These are phyloP conservation scores for Colletotrichum sp. DNA, from an alignment of 2,329 filamentous ascomycete species.

Conservation along the genomic window DNA sequence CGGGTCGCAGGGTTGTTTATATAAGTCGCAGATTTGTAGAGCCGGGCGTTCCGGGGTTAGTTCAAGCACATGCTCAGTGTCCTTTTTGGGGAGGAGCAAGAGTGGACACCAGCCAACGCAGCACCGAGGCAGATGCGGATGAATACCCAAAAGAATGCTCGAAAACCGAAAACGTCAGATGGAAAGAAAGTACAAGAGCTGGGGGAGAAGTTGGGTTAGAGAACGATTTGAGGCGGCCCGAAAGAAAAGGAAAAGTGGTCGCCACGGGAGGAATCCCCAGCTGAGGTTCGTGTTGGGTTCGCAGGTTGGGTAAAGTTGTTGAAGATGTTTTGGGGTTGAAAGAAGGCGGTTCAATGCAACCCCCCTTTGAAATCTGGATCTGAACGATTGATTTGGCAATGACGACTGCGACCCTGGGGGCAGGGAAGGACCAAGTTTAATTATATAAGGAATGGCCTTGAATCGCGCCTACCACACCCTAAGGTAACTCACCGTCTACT, in stretches of 20 bases:
- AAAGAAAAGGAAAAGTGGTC: neutral
- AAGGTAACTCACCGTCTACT: neutral
- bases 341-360: neutral
- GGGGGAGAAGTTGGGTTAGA: neutral
- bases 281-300: neutral
- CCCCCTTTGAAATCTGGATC: neutral
- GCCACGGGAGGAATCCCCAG: neutral
- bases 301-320: neutral
- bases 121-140: conserved; percentile 12
- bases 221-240: neutral
- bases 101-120: conserved; percentile 15
- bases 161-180: neutral
- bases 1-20: neutral
- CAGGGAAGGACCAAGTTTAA: conserved; percentile 7
- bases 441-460: neutral
- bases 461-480: neutral
- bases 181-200: neutral
- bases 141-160: neutral
- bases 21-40: neutral
- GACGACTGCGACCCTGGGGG: neutral
- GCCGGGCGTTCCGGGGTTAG: conserved; percentile 17
- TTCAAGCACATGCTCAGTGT: conserved; percentile 19
- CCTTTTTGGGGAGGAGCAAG: conserved; percentile 9
- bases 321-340: neutral
- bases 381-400: neutral